Conservation (phyloP, 306 rosid species). For the Quercus parvula region DNA sequence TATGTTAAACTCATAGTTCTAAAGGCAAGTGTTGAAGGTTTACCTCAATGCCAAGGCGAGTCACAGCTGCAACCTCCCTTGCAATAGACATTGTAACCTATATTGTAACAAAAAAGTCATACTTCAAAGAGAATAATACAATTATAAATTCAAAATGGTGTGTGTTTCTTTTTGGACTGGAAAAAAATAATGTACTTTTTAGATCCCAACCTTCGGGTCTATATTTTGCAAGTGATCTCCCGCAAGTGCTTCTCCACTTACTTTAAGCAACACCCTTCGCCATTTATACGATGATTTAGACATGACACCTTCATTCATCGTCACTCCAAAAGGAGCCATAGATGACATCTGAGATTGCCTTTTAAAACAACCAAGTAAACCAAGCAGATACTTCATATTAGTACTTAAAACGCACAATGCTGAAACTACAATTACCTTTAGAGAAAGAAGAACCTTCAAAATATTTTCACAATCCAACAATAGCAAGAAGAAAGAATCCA, state of each 20-base stretch:
- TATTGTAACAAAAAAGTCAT: neutral
- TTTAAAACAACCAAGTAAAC: neutral
- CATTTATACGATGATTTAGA: slow-evolving; percentile 58
- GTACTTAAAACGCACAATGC: neutral
- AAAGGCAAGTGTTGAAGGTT: neutral
- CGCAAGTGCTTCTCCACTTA: slow-evolving; percentile 96
- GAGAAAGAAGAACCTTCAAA: neutral
- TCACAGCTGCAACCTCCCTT: slow-evolving; percentile 91
- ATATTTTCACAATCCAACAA: neutral
- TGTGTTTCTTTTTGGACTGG: neutral
- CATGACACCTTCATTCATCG: slow-evolving; percentile 50
- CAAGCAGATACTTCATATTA: neutral
- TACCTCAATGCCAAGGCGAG: slow-evolving; percentile 98
- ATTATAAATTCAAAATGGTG: neutral
- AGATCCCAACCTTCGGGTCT: slow-evolving; percentile 77
- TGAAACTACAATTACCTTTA: neutral
- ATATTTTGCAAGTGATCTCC: slow-evolving; percentile 83
- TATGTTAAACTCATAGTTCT: neutral
- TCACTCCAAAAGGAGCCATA: slow-evolving; percentile 43
- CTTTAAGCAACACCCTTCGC: slow-evolving; percentile 96
- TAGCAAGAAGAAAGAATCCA: neutral
- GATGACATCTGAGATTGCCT: slow-evolving; percentile 56
- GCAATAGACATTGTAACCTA: slow-evolving; percentile 93
- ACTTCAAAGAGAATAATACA: slow-evolving; percentile 10
- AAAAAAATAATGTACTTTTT: neutral